phyloP scores from a whole-genome alignment of 2,329 filamentous ascomycete genomes.

The Trichophyton schoenleinii region DNA sequence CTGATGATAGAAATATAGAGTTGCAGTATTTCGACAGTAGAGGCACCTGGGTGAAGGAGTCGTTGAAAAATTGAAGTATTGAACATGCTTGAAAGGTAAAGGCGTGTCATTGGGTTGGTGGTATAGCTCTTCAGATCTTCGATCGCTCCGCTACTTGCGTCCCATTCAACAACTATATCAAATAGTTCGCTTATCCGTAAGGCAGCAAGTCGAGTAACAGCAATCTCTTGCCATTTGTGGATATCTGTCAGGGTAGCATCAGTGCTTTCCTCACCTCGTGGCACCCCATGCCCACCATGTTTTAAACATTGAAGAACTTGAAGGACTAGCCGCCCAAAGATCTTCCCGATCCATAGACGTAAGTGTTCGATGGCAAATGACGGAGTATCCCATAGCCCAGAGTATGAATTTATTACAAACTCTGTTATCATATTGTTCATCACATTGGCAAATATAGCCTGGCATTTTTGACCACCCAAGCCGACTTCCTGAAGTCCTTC shows the following conservation, averaged over 20 bases:
- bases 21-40: slow-evolving; percentile 54
- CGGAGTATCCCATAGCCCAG: slow-evolving; percentile 44
- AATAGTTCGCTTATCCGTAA: slow-evolving; percentile 47
- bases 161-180: slow-evolving; percentile 51
- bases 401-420: slow-evolving; percentile 45
- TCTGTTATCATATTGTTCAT: slow-evolving; percentile 46
- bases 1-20: slow-evolving; percentile 56
- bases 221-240: slow-evolving; percentile 45
- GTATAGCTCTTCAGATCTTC: slow-evolving; percentile 49
- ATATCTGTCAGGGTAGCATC: slow-evolving; percentile 33
- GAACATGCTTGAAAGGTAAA: slow-evolving; percentile 44
- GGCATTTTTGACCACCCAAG: slow-evolving; percentile 42
- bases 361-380: slow-evolving; percentile 39
- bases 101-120: slow-evolving; percentile 41
- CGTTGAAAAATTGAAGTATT: slow-evolving; percentile 41
- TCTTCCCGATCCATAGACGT: slow-evolving; percentile 43
- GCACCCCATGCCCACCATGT: slow-evolving; percentile 16
- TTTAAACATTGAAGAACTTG: slow-evolving; percentile 36
- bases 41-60: slow-evolving; percentile 50
- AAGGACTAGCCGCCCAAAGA: slow-evolving; percentile 41
- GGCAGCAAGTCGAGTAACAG: slow-evolving; percentile 42
- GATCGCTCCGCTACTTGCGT: slow-evolving; percentile 45
- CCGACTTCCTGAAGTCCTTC: slow-evolving; percentile 40
- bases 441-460: slow-evolving; percentile 46
- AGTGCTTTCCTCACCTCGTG: slow-evolving; percentile 16